These are phyloP conservation scores for Leucocoprinus birnbaumii DNA, from an alignment of 768 basidiomycete genomes.

Conservation along the genomic window DNA sequence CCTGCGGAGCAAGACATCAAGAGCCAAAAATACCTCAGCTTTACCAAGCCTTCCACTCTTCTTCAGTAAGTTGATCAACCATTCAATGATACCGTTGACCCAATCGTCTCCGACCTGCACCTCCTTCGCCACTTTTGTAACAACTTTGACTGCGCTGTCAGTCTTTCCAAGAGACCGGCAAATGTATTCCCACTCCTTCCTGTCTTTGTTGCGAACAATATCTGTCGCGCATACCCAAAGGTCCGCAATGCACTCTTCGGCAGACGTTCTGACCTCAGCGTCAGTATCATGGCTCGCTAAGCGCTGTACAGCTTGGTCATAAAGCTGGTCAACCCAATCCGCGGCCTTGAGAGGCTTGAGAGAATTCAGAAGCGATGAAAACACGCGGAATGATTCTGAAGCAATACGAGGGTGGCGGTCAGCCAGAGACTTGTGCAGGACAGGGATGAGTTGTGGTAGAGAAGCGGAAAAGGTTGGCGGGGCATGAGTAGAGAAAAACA, in stretches of 20 bases:
- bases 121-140: constrained; percentile 78
- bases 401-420: constrained; percentile 90
- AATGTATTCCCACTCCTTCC: constrained; percentile 80
- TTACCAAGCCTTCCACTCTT: constrained; percentile 81
- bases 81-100: constrained; percentile 79
- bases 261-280: constrained; percentile 81
- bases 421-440: constrained; percentile 67
- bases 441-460: constrained; percentile 68
- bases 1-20: constrained; percentile 73
- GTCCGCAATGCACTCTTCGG: constrained; percentile 82
- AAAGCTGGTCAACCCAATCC: constrained; percentile 72
- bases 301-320: constrained; percentile 68
- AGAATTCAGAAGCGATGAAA: constrained; percentile 77
- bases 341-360: constrained; percentile 63
- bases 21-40: constrained; percentile 72
- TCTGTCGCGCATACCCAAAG: constrained; percentile 88
- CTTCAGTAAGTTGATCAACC: constrained; percentile 70
- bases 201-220: constrained; percentile 54
- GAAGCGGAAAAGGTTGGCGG: constrained; percentile 54
- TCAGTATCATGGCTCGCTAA: constrained; percentile 84
- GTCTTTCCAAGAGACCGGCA: constrained; percentile 69
- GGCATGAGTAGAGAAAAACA: constrained; percentile 75
- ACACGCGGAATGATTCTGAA: constrained; percentile 84
- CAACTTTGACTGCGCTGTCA: constrained; percentile 75
- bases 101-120: constrained; percentile 72